Base-by-base conservation (phyloP, 1,284 basidiomycete genomes). In the Ceraceosorus guamensis region DNA sequence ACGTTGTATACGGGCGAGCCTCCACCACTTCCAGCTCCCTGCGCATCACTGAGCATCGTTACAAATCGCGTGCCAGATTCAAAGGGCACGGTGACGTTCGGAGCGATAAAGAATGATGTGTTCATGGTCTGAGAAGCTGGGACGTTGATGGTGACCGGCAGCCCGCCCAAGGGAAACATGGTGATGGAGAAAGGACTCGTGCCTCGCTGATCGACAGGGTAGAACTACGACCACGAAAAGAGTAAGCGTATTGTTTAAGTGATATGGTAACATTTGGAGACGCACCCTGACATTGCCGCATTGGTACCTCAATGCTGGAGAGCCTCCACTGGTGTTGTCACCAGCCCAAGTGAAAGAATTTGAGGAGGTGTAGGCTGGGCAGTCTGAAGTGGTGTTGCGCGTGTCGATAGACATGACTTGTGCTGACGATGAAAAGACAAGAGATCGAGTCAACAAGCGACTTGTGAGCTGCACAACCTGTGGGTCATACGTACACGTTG, bases 151-250 rank as follows among this genome's bases (percentile, higher is more conserved):
- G 66, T 59, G 31, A 63, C 31, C 43, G 67, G 66, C 6, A 46
- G 37, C 10, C 59, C 61, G 0, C 59, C 51, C 13, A 68, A 16
- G 3, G 67, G 67, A 10, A 68, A 37, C 41, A 54, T 60, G 32
- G 60, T 67, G 57, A 67, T 65, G 46, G 63, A 63, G 41, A 65
- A 69, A 4, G 67, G 67, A 5, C 53, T 43, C 2, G 67, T 69
- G 11, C 65, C 65, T 47, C 66, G 57, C 4, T 49, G 44, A 11
- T 54, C 60, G 18, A 67, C 59, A 47, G 67, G 67, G 61, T 69
- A 69, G 31, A 62, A 67, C 11, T 50, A 16, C 39, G 39, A 41
- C 39, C 11, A 11, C 10, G 3, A 41, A 2, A 41, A 11, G 11
- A 41, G 39, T 16, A 41, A 11, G 39, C 16, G 39, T 3, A 11